Percentiles rank a stretch among this genome's conserved stretches.
Evolutionary conservation across 1,284 basidiomycete species (phyloP).

Genomic region (Apiotrichum akiyoshidainum): DNA sequence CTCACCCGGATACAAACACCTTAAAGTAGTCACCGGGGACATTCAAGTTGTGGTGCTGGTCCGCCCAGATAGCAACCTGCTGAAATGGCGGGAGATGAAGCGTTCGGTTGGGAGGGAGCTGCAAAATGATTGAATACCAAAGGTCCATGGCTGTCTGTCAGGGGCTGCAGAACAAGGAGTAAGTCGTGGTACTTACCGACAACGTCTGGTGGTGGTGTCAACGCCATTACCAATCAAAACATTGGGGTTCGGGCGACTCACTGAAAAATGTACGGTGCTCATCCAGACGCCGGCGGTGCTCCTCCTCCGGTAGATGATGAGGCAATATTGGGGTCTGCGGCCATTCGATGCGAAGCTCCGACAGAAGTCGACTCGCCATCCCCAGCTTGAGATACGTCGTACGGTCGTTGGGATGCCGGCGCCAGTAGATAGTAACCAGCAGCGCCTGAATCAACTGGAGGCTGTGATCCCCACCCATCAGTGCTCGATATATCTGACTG

Average conservation of each 20-base stretch:
- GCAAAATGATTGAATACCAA: conserved; percentile 6
- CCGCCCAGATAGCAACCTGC: conserved; percentile 12
- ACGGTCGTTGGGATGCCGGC: conserved; percentile 16
- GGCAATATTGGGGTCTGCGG: neutral
- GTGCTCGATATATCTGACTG: conserved; percentile 16
- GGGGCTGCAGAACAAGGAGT: neutral
- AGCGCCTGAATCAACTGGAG: conserved; percentile 21
- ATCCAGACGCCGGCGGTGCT: conserved; percentile 5
- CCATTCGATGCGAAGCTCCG: conserved; percentile 20
- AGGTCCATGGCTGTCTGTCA: conserved; percentile 13
- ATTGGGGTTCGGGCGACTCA: conserved; percentile 3
- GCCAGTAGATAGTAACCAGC: conserved; percentile 20
- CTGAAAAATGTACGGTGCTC: conserved; percentile 12
- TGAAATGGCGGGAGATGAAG: neutral
- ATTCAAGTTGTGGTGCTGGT: conserved; percentile 9
- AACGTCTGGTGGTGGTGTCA: neutral
- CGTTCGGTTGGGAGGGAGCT: conserved; percentile 2
- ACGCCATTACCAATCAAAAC: neutral
- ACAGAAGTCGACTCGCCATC: conserved; percentile 25
- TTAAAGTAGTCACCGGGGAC: conserved; percentile 10
- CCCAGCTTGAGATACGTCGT: conserved; percentile 27
- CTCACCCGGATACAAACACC: conserved; percentile 13
- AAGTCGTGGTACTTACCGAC: neutral
- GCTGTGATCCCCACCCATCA: conserved; percentile 15
- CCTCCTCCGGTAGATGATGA: conserved; percentile 7